phyloP scores from a whole-genome alignment of 495 filamentous ascomycete species.

The Elaphomyces granulatus region DNA sequence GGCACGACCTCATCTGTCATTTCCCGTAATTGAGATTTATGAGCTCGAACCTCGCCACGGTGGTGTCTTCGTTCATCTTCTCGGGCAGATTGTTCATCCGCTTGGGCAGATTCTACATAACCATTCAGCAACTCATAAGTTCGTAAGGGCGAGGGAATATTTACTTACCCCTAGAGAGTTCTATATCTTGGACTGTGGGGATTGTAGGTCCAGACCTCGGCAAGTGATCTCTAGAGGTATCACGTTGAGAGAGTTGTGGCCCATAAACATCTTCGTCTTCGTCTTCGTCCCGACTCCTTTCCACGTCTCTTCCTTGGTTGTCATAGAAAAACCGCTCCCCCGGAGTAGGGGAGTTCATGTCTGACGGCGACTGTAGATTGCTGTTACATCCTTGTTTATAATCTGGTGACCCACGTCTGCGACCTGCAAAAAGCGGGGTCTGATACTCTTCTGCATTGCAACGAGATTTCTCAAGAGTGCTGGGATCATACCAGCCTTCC shows the following conservation, averaged over 20 bases:
- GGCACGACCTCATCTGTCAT: conserved; percentile 62
- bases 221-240: conserved; percentile 9
- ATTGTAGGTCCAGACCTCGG: conserved; percentile 49
- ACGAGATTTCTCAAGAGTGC: conserved; percentile 39
- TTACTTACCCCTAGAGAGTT: conserved; percentile 44
- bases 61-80: conserved; percentile 45
- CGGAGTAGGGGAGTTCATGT: too few relatives aligned
- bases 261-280: conserved; percentile 56
- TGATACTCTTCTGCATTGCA: conserved; percentile 9
- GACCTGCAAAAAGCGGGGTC: neutral
- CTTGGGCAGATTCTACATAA: conserved; percentile 33
- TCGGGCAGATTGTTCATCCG: conserved; percentile 38
- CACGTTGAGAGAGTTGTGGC: conserved; percentile 44
- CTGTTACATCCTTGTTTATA: conserved; percentile 4
- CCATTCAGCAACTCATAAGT: conserved; percentile 2
- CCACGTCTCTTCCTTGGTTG: conserved; percentile 9
- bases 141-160: neutral
- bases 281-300: too few relatives aligned
- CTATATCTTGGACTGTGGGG: conserved; percentile 61
- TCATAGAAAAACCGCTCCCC: neutral
- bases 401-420: conserved; percentile 15
- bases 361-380: too few relatives aligned
- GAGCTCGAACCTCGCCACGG: conserved; percentile 37
- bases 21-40: conserved; percentile 19
- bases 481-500: conserved; percentile 85